Evolutionary conservation across 2,329 filamentous ascomycete genomes (phyloP).

Genomic region (Aspergillus sp.): DNA sequence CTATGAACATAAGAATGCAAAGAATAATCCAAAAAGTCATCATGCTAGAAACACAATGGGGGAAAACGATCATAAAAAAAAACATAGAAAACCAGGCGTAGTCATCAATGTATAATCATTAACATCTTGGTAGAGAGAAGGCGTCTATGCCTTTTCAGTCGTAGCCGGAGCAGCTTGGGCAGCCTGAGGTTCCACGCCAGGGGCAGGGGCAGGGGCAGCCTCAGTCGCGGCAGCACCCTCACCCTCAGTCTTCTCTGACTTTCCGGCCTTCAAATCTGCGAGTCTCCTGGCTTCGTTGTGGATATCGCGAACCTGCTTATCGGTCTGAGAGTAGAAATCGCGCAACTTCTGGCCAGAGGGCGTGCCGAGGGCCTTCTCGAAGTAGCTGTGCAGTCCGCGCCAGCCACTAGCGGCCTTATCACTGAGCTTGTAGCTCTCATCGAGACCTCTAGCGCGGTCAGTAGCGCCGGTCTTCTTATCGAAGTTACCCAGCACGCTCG

Average conservation of each 20-base stretch:
- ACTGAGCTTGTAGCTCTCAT: conserved; percentile 79
- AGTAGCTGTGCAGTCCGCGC: conserved; percentile 78
- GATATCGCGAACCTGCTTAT: conserved; percentile 90
- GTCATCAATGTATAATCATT: not conserved
- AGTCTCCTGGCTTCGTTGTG: conserved; percentile 87
- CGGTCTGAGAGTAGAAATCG: conserved; percentile 80
- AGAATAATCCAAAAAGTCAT: conserved; percentile 1
- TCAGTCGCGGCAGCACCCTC: conserved; percentile 11
- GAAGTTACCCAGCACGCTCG: conserved; percentile 70
- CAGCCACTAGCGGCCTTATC: conserved; percentile 67
- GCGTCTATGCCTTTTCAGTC: conserved; percentile 29
- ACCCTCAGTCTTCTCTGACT: conserved; percentile 31
- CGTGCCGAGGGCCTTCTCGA: conserved; percentile 85
- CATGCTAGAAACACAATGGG: conserved; percentile 8
- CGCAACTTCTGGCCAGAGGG: conserved; percentile 86
- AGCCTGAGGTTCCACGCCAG: not conserved
- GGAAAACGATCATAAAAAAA: not conserved
- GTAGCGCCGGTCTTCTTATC: conserved; percentile 84
- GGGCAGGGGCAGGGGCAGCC: not conserved
- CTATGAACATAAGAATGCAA: not conserved
- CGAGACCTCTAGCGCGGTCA: conserved; percentile 79
- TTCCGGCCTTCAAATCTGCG: conserved; percentile 75
- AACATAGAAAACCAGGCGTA: not conserved
- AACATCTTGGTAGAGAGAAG: not conserved
- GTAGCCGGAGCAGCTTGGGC: conserved; percentile 9